A percentile compares a stretch with the other conserved stretches of the same genome.
Conservation (phyloP, 2,329 filamentous ascomycete genomes). For the Nemania sp. region DNA sequence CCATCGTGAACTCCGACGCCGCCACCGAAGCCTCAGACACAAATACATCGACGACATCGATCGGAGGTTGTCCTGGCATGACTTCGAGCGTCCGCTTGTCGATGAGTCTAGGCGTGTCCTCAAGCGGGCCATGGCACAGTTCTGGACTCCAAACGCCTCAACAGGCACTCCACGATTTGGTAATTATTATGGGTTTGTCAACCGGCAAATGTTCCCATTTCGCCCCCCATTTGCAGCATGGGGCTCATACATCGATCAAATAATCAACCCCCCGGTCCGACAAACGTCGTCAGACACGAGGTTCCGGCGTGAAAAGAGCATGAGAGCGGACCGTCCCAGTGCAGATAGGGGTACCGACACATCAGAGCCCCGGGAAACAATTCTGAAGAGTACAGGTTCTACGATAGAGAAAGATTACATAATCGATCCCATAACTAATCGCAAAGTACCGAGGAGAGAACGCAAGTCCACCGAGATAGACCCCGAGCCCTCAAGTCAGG, state of each 20-base stretch:
- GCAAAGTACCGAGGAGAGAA: conserved; percentile 47
- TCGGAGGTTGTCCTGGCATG: conserved; percentile 53
- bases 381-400: conserved; percentile 4
- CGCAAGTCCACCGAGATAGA: conserved; percentile 21
- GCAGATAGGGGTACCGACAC: neutral
- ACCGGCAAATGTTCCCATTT: conserved; percentile 44
- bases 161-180: conserved; percentile 41
- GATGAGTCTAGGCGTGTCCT: conserved; percentile 44
- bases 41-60: conserved; percentile 52
- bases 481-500: conserved; percentile 36
- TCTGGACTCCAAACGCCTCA: conserved; percentile 42
- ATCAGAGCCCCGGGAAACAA: neutral
- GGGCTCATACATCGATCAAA: conserved; percentile 28
- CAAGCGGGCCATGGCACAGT: conserved; percentile 49
- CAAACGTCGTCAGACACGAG: conserved; percentile 6
- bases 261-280: conserved; percentile 21
- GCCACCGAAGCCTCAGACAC: conserved; percentile 49
- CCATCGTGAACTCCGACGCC: conserved; percentile 50
- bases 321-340: neutral
- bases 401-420: conserved; percentile 42
- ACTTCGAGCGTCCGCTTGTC: conserved; percentile 37
- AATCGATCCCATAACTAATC: conserved; percentile 65
- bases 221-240: conserved; percentile 13
- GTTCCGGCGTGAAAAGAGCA: neutral
- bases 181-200: conserved; percentile 43